A percentile compares a stretch with the other conserved stretches of the same genome.
These are phyloP conservation scores for Pseudoscleropodium purum DNA, from an alignment of 225 moss, liverwort and hornwort genomes.

Conservation along the genomic window DNA sequence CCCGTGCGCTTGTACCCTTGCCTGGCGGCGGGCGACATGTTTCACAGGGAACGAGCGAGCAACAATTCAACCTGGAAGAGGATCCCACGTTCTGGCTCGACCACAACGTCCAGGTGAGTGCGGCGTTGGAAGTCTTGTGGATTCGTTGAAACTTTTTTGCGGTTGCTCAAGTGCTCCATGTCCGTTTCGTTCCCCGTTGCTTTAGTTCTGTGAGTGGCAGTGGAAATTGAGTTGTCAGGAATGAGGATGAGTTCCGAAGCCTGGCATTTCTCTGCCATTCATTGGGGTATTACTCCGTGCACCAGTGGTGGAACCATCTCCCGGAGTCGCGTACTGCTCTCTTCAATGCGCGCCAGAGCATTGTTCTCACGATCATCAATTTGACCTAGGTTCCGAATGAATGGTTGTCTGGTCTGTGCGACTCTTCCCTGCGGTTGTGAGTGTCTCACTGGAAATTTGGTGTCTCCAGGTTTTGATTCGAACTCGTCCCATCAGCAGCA, in stretches of 20 bases:
- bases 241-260: not conserved
- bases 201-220: not conserved
- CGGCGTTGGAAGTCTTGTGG: not conserved
- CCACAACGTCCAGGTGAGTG: conserved; percentile 49
- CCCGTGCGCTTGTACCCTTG: conserved; percentile 19
- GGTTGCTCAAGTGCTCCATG: not conserved
- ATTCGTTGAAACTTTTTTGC: not conserved
- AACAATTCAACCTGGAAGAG: conserved; percentile 46
- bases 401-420: not conserved
- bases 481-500: conserved; percentile 36
- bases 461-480: conserved; percentile 33
- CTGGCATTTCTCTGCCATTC: not conserved
- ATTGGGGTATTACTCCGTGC: not conserved
- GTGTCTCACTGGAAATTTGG: not conserved
- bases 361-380: not conserved
- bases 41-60: conserved; percentile 7
- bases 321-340: not conserved
- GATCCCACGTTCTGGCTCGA: conserved; percentile 54
- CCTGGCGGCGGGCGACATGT: conserved; percentile 19
- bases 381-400: not conserved
- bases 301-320: not conserved
- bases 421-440: not conserved
- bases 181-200: not conserved
- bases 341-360: not conserved
- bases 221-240: not conserved